Percentiles rank a stretch among this genome's conserved stretches.
These are phyloP conservation scores for Polytrichum commune DNA, from an alignment of 225 moss, liverwort and hornwort species.

Conservation along the genomic window DNA sequence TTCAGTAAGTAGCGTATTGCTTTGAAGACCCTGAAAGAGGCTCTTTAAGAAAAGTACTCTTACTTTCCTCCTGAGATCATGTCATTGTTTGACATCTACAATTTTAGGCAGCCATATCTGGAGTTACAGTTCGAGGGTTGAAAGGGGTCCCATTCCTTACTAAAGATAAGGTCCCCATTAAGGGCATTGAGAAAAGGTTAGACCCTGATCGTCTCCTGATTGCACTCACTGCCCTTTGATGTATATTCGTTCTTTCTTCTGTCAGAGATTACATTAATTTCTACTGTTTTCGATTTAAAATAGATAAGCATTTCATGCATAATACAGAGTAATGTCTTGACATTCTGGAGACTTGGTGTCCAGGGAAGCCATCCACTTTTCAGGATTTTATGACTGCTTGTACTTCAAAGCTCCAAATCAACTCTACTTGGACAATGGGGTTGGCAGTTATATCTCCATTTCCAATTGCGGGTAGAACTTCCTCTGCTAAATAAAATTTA, in stretches of 20 bases:
- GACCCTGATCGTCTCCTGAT: too few species aligned
- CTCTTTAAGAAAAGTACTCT: too few species aligned
- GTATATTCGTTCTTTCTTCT: too few species aligned
- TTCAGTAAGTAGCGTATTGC: too few species aligned
- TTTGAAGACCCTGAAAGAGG: too few species aligned
- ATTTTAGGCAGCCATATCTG: slow-evolving; percentile 61
- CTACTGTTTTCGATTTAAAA: too few species aligned
- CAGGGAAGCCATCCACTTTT: slow-evolving; percentile 61
- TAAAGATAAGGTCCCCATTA: slow-evolving; percentile 56
- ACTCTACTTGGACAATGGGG: slow-evolving; percentile 58
- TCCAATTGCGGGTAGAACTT: slow-evolving; percentile 43
- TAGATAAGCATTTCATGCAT: too few species aligned
- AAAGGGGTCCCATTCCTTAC: slow-evolving; percentile 61
- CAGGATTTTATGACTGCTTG: slow-evolving; percentile 54
- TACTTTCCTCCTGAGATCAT: too few species aligned
- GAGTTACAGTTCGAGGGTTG: slow-evolving; percentile 59
- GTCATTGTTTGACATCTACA: slow-evolving; percentile 4
- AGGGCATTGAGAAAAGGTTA: slow-evolving; percentile 56
- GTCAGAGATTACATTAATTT: too few species aligned
- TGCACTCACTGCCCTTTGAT: too few species aligned
- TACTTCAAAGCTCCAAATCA: slow-evolving; percentile 57
- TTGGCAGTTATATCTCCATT: slow-evolving; percentile 55
- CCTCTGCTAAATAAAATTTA: too few species aligned
- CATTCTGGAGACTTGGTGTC: slow-evolving; percentile 1
- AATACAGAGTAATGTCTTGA: too few species aligned